Evolutionary conservation across 1,284 basidiomycete genomes (phyloP), one percentile per base, ranked within the genome.

Genomic region (Apiotrichum siamense): DNA sequence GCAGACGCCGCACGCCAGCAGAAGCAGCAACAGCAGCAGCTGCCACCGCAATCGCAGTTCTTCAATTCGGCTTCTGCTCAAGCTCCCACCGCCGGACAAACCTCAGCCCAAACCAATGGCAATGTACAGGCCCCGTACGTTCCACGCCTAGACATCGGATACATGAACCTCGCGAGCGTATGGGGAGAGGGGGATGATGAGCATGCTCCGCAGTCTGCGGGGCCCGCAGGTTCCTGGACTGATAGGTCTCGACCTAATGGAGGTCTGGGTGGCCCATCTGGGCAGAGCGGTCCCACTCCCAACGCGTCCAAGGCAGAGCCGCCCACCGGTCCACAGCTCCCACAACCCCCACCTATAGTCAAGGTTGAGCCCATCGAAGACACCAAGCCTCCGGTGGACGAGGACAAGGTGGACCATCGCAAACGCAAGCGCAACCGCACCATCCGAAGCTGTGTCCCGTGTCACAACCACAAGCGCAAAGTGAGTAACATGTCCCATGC

Each of bases 401-500:
- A 69, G 11, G 62, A 62, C 32, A 70, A 77, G 46, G 69, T 75
- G 33, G 79, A 80, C 59, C 78, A 80, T 55, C 73, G 79, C 50
- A 81, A 80, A 58, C 72, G 79, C 53, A 80, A 88, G 66, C 80
- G 88, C 65, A 92, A 93, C 76, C 79, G 89, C 66, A 90, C 88
- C 35, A 91, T 88, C 7, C 85, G 90, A 76, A 83, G 81, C 21
- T 93, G 88, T 69, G 79, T 93, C 50, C 90, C 91, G 64, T 93
- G 88, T 74, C 89, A 92, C 73, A 89, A 88, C 44, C 90, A 89
- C 50, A 92, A 92, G 76, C 79, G 88, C 65, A 92, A 90, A 80
- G 88, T 88, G 56, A 55, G 79, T 69, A 31, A 18, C 29, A n/a
- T 41, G 12, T n/a, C 26, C 21, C n/a, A 18, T 12, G 12, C 9